Evolutionary conservation across 2,329 filamentous ascomycete genomes (phyloP).

Genomic region (Aureobasidium melanogenum): DNA sequence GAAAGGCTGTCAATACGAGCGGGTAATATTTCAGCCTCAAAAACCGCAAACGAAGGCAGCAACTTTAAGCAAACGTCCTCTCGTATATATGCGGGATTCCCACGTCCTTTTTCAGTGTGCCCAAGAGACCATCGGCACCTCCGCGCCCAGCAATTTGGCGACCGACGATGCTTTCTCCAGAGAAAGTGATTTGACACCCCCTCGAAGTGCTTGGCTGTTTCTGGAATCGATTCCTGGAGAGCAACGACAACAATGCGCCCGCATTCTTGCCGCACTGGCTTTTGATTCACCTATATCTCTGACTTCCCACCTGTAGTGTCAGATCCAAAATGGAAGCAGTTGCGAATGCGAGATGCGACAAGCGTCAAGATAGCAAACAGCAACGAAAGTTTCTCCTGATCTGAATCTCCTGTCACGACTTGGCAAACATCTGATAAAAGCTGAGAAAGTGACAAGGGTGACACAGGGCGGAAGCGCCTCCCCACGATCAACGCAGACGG

Average conservation of each 20-base stretch:
- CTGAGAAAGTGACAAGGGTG: neutral
- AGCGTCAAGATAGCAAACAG: neutral
- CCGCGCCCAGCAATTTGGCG: neutral
- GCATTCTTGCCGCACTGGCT: neutral
- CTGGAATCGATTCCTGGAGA: neutral
- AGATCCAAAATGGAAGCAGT: neutral
- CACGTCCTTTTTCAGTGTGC: neutral
- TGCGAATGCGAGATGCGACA: neutral
- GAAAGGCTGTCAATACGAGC: neutral
- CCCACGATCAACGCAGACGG: neutral
- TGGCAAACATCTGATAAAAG: neutral
- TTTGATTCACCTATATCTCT: neutral
- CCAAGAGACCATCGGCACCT: neutral
- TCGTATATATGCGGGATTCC: neutral
- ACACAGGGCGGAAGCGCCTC: neutral
- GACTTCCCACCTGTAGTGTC: neutral
- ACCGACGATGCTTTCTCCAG: neutral
- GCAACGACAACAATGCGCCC: neutral
- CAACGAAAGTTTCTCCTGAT: neutral
- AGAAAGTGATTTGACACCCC: neutral
- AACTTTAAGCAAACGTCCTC: neutral
- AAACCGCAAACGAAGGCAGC: neutral
- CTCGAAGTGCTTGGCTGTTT: neutral
- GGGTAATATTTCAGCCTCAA: neutral
- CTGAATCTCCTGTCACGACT: neutral